Evolutionary conservation across 768 basidiomycete genomes (phyloP).

Genomic region (Artomyces pyxidatus): DNA sequence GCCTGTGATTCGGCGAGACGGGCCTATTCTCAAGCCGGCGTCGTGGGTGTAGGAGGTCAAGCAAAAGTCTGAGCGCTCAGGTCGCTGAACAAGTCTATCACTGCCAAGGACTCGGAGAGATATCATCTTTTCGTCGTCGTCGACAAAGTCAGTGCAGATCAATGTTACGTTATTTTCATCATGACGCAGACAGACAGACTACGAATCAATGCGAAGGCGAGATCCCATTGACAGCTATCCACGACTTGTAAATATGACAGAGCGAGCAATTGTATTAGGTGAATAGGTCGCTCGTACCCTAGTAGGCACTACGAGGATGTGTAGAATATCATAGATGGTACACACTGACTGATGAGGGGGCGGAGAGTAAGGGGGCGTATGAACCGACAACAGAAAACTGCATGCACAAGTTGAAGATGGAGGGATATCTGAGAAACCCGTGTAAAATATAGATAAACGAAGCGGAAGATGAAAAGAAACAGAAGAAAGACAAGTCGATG

Average conservation of each 20-base stretch:
- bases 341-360: neutral
- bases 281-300: slow-evolving; percentile 2
- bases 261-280: neutral
- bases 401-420: slow-evolving; percentile 9
- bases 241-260: neutral
- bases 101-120: too few species aligned
- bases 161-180: too few species aligned
- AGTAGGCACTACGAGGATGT: slow-evolving; percentile 1
- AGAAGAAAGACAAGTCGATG: too few species aligned
- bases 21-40: too few species aligned
- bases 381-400: slow-evolving; percentile 3
- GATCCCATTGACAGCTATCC: neutral
- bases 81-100: too few species aligned
- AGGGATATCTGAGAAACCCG: slow-evolving; percentile 11
- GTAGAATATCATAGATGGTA: slow-evolving; percentile 4
- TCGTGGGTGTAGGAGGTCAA: too few species aligned
- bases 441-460: slow-evolving; percentile 14
- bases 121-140: too few species aligned
- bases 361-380: neutral
- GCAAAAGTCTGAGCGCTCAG: too few species aligned
- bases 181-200: neutral
- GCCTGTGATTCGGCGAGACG: too few species aligned
- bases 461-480: slow-evolving; percentile 4
- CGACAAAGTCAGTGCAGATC: too few species aligned
- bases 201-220: neutral